Percentiles rank a stretch among this genome's conserved stretches.
These are phyloP conservation scores for Rostrohypoxylon terebratum DNA, from an alignment of 495 filamentous ascomycete species.

Conservation along the genomic window DNA sequence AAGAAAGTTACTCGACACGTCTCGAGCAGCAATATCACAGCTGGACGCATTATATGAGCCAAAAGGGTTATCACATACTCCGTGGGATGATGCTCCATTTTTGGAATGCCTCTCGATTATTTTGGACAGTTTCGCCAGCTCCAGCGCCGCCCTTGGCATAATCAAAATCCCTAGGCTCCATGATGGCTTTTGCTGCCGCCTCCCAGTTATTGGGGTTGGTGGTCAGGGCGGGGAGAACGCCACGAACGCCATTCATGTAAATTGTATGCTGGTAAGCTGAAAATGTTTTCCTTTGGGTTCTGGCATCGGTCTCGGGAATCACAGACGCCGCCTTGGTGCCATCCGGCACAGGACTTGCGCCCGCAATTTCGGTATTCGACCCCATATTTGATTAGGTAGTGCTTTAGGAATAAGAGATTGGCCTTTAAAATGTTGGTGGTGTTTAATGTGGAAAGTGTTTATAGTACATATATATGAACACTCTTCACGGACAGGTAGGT, in stretches of 20 bases:
- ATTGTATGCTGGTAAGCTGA: neutral
- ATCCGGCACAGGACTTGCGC: neutral
- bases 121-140: neutral
- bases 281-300: neutral
- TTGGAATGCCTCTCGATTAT: neutral
- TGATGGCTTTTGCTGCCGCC: neutral
- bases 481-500: neutral
- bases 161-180: neutral
- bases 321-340: neutral
- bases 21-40: too few relatives aligned
- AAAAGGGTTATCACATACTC: neutral
- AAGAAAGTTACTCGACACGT: neutral
- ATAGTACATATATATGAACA: neutral
- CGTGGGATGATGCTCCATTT: neutral
- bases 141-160: neutral
- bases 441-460: neutral
- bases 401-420: neutral
- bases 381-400: neutral
- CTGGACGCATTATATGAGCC: too few relatives aligned
- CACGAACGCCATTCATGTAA: neutral
- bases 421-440: neutral
- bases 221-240: neutral
- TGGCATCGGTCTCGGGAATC: neutral
- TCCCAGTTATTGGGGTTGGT: neutral
- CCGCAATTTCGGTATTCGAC: neutral